Conservation (phyloP, 352 stramenopile genomes). For the Phytophthora meadii region DNA sequence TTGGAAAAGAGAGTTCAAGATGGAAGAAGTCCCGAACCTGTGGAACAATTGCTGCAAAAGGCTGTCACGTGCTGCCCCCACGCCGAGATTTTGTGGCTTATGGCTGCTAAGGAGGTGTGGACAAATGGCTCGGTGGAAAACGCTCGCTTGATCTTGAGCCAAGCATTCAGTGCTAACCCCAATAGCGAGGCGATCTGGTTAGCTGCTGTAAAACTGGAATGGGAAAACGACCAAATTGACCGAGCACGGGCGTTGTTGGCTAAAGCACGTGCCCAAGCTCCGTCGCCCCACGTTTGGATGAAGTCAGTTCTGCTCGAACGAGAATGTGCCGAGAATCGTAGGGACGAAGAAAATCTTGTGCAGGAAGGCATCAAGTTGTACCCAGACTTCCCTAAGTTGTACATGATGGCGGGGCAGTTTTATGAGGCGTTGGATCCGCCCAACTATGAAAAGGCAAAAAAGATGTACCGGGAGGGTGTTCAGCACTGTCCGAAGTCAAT, state of each 20-base stretch:
- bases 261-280: conserved; percentile 82
- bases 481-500: conserved; percentile 93
- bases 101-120: conserved; percentile 98
- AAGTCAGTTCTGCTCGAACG: conserved; percentile 98
- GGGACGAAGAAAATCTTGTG: conserved; percentile 88
- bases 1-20: conserved; percentile 96
- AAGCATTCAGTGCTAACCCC: conserved; percentile 97
- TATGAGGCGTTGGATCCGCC: conserved; percentile 70
- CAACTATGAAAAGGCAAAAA: conserved; percentile 82
- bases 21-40: conserved; percentile 72
- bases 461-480: conserved; percentile 94
- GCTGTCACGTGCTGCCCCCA: conserved; percentile 94
- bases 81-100: conserved; percentile 98
- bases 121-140: conserved; percentile 92
- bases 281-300: conserved; percentile 96
- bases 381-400: conserved; percentile 94
- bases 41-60: conserved; percentile 91
- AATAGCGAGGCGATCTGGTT: conserved; percentile 96
- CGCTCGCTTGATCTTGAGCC: conserved; percentile 93
- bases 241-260: conserved; percentile 86
- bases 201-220: conserved; percentile 98
- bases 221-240: conserved; percentile 98
- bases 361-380: conserved; percentile 92
- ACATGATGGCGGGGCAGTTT: conserved; percentile 98
- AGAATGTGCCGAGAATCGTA: conserved; percentile 67